Evolutionary conservation across 2,329 filamentous ascomycete species (phyloP).

Genomic region (Colletotrichum shisoi): DNA sequence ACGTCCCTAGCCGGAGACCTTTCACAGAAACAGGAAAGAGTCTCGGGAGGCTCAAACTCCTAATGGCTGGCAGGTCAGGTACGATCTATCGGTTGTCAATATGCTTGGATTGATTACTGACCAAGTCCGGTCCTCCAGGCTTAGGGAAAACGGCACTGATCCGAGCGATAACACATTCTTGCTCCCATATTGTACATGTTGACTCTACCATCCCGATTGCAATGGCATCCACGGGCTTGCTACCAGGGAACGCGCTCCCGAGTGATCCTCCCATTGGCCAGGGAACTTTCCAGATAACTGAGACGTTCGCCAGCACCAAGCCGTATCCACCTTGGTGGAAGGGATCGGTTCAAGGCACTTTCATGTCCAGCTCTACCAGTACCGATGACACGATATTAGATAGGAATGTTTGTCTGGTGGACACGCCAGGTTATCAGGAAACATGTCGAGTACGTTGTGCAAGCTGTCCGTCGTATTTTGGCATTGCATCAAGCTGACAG

Average conservation of each 20-base stretch:
- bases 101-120: slow-evolving; percentile 38
- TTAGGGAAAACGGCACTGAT: slow-evolving; percentile 90
- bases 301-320: slow-evolving; percentile 81
- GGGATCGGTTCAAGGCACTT: slow-evolving; percentile 71
- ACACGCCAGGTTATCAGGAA: slow-evolving; percentile 73
- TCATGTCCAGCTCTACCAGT: slow-evolving; percentile 56
- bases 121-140: slow-evolving; percentile 57
- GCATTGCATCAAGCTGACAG: slow-evolving; percentile 17
- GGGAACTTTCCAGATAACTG: slow-evolving; percentile 57
- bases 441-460: slow-evolving; percentile 59
- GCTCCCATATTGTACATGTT: slow-evolving; percentile 92
- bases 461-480: slow-evolving; percentile 16
- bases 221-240: slow-evolving; percentile 20
- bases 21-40: slow-evolving; percentile 88
- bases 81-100: slow-evolving; percentile 40
- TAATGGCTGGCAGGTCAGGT: slow-evolving; percentile 83
- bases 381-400: slow-evolving; percentile 81
- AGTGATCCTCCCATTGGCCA: slow-evolving; percentile 13
- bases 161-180: slow-evolving; percentile 83
- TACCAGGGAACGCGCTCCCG: slow-evolving; percentile 12
- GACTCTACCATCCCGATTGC: slow-evolving; percentile 64
- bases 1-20: slow-evolving; percentile 85
- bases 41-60: slow-evolving; percentile 86
- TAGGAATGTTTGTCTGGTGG: slow-evolving; percentile 91
- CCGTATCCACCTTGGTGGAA: slow-evolving; percentile 92